Conservation (phyloP, 805 yeast genomes). For the Henningerozyma blattae region DNA sequence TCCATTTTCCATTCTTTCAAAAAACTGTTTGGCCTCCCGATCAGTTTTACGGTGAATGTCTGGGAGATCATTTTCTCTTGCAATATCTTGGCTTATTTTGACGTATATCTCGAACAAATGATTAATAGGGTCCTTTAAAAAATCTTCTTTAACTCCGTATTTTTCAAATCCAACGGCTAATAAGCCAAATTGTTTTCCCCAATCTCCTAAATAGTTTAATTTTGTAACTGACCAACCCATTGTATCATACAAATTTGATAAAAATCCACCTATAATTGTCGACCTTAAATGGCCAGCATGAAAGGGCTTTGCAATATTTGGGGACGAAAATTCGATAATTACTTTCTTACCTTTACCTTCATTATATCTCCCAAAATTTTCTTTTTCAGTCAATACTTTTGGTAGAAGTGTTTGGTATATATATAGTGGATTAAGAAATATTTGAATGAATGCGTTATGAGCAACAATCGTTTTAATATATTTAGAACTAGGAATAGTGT, state of each 20-base stretch:
- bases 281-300: slow-evolving; percentile 98
- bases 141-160: slow-evolving; percentile 67
- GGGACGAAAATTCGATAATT: slow-evolving; percentile 85
- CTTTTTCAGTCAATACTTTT: slow-evolving; percentile 49
- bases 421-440: slow-evolving; percentile 58
- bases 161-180: slow-evolving; percentile 83
- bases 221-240: slow-evolving; percentile 84
- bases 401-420: slow-evolving; percentile 58
- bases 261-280: slow-evolving; percentile 93
- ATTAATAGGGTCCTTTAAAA: slow-evolving; percentile 72
- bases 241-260: slow-evolving; percentile 78
- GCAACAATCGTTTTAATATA: slow-evolving; percentile 60
- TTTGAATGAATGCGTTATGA: slow-evolving; percentile 85
- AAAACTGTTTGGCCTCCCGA: slow-evolving; percentile 74
- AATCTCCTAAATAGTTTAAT: slow-evolving; percentile 92
- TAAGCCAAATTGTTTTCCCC: slow-evolving; percentile 98
- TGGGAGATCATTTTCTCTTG: slow-evolving; percentile 35
- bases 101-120: slow-evolving; percentile 93
- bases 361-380: slow-evolving; percentile 59
- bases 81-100: slow-evolving; percentile 66
- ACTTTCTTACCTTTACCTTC: slow-evolving; percentile 61
- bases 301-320: slow-evolving; percentile 97
- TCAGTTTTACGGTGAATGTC: slow-evolving; percentile 45
- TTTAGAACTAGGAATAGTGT: slow-evolving; percentile 57
- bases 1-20: slow-evolving; percentile 86